A percentile compares a stretch with the other conserved stretches of the same genome.
These are phyloP conservation scores for Blastobotrys buckinghamii DNA, from an alignment of 1,139 yeast genomes.

Conservation along the genomic window DNA sequence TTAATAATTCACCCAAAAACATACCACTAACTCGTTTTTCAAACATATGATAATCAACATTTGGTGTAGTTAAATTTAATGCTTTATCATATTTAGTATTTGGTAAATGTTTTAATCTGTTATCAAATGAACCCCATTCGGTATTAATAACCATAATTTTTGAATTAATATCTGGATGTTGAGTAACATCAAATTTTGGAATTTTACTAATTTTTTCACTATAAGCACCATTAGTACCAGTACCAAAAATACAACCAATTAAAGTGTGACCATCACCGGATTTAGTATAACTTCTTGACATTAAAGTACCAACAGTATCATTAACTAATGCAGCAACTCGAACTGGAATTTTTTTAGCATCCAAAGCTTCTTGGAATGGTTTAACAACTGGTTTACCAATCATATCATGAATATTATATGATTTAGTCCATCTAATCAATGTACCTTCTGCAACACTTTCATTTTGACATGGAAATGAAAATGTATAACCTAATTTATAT, in stretches of 20 bases:
- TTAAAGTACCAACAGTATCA: conserved; percentile 89
- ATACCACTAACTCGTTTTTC: conserved; percentile 92
- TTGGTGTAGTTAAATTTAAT: conserved; percentile 70
- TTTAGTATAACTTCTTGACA: conserved; percentile 76
- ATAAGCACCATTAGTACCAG: conserved; percentile 96
- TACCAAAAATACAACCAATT: conserved; percentile 88
- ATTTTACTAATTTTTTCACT: conserved; percentile 67
- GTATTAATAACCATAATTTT: conserved; percentile 87
- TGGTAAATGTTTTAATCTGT: conserved; percentile 65
- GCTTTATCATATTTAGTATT: conserved; percentile 64
- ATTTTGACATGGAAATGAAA: conserved; percentile 84
- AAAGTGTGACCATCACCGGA: conserved; percentile 63
- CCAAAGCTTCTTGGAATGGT: conserved; percentile 62
- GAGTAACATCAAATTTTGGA: conserved; percentile 51
- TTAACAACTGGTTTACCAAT: conserved; percentile 78
- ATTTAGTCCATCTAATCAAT: conserved; percentile 92
- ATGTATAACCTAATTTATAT: conserved; percentile 82
- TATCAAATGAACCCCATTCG: conserved; percentile 97
- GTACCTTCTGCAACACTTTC: conserved; percentile 79
- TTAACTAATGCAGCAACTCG: conserved; percentile 83
- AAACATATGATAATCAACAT: conserved; percentile 80
- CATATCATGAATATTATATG: conserved; percentile 77
- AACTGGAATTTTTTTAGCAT: conserved; percentile 54
- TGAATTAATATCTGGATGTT: conserved; percentile 41
- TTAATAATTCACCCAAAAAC: conserved; percentile 85